Percentiles rank a stretch among this genome's conserved stretches.
phyloP scores from a whole-genome alignment of 345 rosid genomes.

The Rubroshorea leprosula region DNA sequence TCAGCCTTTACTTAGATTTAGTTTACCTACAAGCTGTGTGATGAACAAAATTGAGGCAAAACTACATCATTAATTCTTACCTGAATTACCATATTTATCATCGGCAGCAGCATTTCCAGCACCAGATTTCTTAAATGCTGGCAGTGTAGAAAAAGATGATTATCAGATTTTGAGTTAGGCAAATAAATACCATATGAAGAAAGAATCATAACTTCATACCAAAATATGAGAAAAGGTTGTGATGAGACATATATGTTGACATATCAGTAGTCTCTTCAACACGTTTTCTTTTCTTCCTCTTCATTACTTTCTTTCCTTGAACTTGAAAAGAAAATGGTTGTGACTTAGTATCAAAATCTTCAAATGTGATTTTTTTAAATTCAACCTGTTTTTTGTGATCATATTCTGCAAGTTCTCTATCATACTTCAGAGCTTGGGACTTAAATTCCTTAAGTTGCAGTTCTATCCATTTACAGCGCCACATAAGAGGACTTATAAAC shows the following conservation, averaged over 20 bases:
- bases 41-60: background rate
- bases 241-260: constrained; percentile 39
- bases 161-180: constrained; percentile 8
- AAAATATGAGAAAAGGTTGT: constrained; percentile 60
- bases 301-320: constrained; percentile 37
- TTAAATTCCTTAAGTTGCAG: constrained; percentile 51
- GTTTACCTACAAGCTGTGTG: background rate
- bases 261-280: constrained; percentile 58
- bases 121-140: constrained; percentile 49
- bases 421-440: constrained; percentile 48
- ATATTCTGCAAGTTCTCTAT: constrained; percentile 46
- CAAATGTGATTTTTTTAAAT: constrained; percentile 26
- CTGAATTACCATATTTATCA: constrained; percentile 22
- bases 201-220: constrained; percentile 37
- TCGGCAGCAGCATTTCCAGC: constrained; percentile 30
- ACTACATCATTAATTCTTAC: constrained; percentile 22
- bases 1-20: too few relatives aligned
- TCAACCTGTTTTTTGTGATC: constrained; percentile 40
- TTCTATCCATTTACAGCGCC: constrained; percentile 83
- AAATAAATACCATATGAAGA: constrained; percentile 10
- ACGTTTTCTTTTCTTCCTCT: constrained; percentile 61
- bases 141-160: constrained; percentile 15
- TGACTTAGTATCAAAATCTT: constrained; percentile 41
- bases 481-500: constrained; percentile 63
- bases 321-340: constrained; percentile 39